Conservation (phyloP, 345 rosid genomes). For the Boechera retrofracta region DNA sequence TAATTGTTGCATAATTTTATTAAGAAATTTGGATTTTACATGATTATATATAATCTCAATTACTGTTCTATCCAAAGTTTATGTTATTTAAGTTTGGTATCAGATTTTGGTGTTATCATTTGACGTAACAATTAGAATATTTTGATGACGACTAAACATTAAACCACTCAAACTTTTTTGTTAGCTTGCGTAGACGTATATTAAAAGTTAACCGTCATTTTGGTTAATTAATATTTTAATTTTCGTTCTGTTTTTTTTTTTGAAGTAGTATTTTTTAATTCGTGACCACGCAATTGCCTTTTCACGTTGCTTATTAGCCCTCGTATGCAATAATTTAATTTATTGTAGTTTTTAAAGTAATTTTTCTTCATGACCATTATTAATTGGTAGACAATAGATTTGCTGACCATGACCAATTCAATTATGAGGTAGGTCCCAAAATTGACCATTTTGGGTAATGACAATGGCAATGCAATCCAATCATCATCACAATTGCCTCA, state of each 20-base stretch:
- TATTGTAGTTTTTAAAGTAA: neutral
- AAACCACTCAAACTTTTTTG: neutral
- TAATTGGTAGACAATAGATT: conserved; percentile 23
- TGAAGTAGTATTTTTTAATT: neutral
- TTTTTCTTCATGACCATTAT: neutral
- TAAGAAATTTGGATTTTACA: too few species aligned
- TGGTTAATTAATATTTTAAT: neutral
- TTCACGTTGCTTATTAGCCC: conserved; percentile 10
- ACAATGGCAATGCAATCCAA: neutral
- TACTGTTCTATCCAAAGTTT: neutral
- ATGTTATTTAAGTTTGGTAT: neutral
- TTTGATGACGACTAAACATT: neutral
- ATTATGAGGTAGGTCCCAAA: conserved; percentile 28
- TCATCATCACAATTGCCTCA: neutral
- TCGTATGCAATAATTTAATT: neutral
- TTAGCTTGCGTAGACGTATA: conserved; percentile 11
- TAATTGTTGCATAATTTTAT: neutral
- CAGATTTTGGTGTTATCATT: neutral
- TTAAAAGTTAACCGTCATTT: neutral
- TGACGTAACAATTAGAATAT: neutral
- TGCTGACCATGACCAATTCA: conserved; percentile 7
- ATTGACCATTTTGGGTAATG: conserved; percentile 19
- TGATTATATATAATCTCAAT: too few species aligned
- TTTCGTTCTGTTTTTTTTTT: neutral
- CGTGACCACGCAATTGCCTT: conserved; percentile 14